Evolutionary conservation across 2,329 filamentous ascomycete genomes (phyloP), one percentile per base, ranked within the genome.

Genomic region (Colletotrichum navitas): DNA sequence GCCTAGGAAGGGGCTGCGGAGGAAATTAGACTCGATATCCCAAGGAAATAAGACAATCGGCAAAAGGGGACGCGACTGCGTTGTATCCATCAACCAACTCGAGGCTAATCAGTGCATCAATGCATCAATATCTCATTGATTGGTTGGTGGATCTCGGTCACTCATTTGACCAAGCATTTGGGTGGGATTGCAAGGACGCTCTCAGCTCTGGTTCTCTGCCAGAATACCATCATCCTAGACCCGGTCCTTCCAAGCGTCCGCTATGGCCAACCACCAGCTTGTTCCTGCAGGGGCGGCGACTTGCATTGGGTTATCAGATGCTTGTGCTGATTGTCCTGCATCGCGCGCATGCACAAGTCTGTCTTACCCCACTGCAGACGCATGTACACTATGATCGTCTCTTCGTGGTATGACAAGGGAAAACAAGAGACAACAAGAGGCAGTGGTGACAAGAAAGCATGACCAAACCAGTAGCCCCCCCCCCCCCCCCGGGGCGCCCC

Each of bases 21-120:
- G 43, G 56, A 66, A 29, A 71, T 71, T 67, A 41, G 49, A 29
- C 43, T 56, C 16, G 45, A 62, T 29, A 51, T 39, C n/a, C 49
- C 29, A 70, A 55, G 45, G 34, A 51, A 51, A 58, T 39, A 55
- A 45, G 24, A 47, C 21, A 47, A 49, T 24, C 21, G 18, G 11
- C 58, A n/a, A 34, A n/a, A 34, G 24, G 34, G 34, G 55, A 47
- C n/a, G 29, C 29, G n/a, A 41, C 36, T 14, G 34, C 34, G n/a
- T 39, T 8, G 14, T 12, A 41, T 26, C 54, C 34, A 58, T 41
- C 55, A 39, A n/a, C 26, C 51, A 47, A 24, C 45, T 26, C 29
- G 29, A 36, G 32, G 29, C 18, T 32, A 34, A 51, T 61, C 56
- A 47, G 65, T 47, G 60, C 54, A 39, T 56, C 60, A 43, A 52